Conservation (phyloP, 2,329 filamentous ascomycete genomes). For the Hypoxylon sp. region DNA sequence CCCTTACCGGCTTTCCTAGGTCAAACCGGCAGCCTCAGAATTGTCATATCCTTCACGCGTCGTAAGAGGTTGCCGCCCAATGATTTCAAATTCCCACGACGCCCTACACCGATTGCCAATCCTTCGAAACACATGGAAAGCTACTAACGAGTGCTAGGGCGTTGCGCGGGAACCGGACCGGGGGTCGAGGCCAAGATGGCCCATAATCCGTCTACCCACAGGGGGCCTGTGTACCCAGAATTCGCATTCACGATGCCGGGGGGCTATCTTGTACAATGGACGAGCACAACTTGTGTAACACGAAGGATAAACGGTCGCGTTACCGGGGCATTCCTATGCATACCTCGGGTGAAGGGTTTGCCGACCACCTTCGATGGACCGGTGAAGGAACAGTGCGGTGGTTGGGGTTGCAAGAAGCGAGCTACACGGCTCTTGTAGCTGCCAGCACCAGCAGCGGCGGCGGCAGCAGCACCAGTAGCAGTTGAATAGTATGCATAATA, state of each 20-base stretch:
- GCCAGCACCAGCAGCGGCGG: background rate
- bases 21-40: slow-evolving; percentile 28
- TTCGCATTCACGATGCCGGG: slow-evolving; percentile 28
- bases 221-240: slow-evolving; percentile 35
- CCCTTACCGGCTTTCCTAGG: slow-evolving; percentile 22
- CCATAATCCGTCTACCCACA: slow-evolving; percentile 38
- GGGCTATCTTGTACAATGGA: slow-evolving; percentile 16
- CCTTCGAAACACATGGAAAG: slow-evolving; percentile 46
- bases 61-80: slow-evolving; percentile 22
- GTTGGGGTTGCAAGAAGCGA: slow-evolving; percentile 15
- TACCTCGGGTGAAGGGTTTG: slow-evolving; percentile 31
- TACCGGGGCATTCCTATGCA: slow-evolving; percentile 35
- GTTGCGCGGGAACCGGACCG: slow-evolving; percentile 46
- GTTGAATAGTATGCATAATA: slow-evolving; percentile 14
- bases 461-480: background rate
- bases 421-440: background rate
- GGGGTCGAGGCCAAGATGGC: slow-evolving; percentile 44
- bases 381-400: slow-evolving; percentile 23
- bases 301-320: slow-evolving; percentile 18
- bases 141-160: slow-evolving; percentile 40
- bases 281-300: slow-evolving; percentile 26
- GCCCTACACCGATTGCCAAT: slow-evolving; percentile 34
- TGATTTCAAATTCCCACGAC: slow-evolving; percentile 28
- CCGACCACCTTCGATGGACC: slow-evolving; percentile 24
- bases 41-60: slow-evolving; percentile 9